A percentile compares a stretch with the other conserved stretches of the same genome.
Conservation (phyloP, 805 yeast genomes). For the Candida saitoana region DNA sequence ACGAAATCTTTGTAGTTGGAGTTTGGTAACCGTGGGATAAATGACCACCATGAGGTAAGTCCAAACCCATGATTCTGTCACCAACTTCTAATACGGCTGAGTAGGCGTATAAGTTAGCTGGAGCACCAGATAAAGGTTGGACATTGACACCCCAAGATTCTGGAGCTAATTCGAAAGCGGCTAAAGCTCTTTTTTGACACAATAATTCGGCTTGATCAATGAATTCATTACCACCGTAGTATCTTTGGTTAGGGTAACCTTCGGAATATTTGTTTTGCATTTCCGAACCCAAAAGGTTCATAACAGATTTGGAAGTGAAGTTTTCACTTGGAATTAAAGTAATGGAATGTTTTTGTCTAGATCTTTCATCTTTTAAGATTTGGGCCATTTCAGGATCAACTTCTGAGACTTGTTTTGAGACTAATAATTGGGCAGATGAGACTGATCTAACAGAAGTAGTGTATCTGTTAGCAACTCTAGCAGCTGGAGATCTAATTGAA, state of each 20-base stretch:
- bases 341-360: slow-evolving; percentile 87
- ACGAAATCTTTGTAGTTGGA: slow-evolving; percentile 81
- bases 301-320: slow-evolving; percentile 91
- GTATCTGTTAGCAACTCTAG: too few species aligned
- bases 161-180: slow-evolving; percentile 72
- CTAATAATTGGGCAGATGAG: slow-evolving; percentile 32
- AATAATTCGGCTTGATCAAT: slow-evolving; percentile 87
- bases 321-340: slow-evolving; percentile 94
- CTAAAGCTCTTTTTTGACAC: slow-evolving; percentile 88
- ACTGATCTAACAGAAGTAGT: slow-evolving; percentile 10
- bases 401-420: slow-evolving; percentile 60
- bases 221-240: slow-evolving; percentile 96
- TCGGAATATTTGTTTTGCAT: slow-evolving; percentile 98
- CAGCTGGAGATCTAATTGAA: slow-evolving; percentile 9
- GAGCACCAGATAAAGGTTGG: slow-evolving; percentile 92
- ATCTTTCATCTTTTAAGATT: slow-evolving; percentile 71
- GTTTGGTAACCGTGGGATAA: slow-evolving; percentile 97
- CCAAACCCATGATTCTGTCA: slow-evolving; percentile 95
- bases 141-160: slow-evolving; percentile 97
- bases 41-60: slow-evolving; percentile 98
- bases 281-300: slow-evolving; percentile 91
- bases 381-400: slow-evolving; percentile 82
- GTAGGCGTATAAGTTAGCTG: slow-evolving; percentile 91
- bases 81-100: slow-evolving; percentile 84
- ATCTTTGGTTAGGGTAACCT: slow-evolving; percentile 97